These are phyloP conservation scores for Dioscorea alata DNA, from an alignment of 106 monocot species.

Conservation along the genomic window DNA sequence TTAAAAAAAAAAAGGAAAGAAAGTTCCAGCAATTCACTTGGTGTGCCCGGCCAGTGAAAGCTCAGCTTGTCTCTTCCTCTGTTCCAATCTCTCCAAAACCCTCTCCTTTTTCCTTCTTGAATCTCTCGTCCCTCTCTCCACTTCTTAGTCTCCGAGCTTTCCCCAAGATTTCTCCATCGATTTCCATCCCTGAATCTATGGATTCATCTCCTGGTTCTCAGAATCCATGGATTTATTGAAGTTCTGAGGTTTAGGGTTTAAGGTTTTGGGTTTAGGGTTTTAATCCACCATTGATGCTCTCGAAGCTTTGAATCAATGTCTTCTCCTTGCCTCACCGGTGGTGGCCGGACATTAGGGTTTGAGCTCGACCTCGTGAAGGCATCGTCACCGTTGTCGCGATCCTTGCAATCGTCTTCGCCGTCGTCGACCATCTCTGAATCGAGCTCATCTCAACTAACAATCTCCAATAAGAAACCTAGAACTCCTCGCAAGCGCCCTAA, in stretches of 20 bases:
- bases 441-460: constrained; percentile 10
- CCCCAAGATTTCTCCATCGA: no score
- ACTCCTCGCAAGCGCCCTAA: constrained; percentile 78
- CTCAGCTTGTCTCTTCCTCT: constrained; percentile 5
- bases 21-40: no score
- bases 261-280: no score
- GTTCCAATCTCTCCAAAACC: constrained; percentile 11
- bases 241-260: no score
- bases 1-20: neutral
- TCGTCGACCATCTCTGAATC: constrained; percentile 56
- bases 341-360: constrained; percentile 47
- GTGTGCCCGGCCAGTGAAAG: no score
- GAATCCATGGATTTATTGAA: no score
- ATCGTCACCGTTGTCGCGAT: constrained; percentile 17
- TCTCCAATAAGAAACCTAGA: constrained; percentile 73
- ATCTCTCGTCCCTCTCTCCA: no score
- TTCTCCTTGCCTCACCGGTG: constrained; percentile 26
- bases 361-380: constrained; percentile 64
- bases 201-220: no score
- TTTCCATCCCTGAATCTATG: no score
- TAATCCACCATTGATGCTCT: no score
- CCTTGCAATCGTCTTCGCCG: constrained; percentile 34
- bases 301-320: no score
- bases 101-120: neutral
- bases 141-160: no score